Evolutionary conservation across 305 asterid genomes (phyloP).

Genomic region (Solanum aculeatissimum): DNA sequence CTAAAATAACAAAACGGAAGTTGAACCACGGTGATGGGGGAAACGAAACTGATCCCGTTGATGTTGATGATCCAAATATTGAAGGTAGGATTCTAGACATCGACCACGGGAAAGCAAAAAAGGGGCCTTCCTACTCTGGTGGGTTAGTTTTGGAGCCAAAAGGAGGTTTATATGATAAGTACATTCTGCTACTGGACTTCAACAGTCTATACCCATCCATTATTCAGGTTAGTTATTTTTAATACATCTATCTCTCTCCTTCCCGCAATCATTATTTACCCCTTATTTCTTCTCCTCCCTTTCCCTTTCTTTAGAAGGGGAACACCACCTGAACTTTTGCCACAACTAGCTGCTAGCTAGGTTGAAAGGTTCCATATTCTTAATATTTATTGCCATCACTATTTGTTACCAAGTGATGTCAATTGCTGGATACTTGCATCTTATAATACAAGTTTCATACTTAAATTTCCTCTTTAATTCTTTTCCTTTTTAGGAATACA

Average conservation of each 20-base stretch:
- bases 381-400: neutral
- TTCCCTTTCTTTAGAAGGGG: neutral
- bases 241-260: conserved; percentile 5
- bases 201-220: conserved; percentile 99
- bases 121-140: conserved; percentile 90
- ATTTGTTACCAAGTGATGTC: neutral
- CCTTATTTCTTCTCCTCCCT: conserved; percentile 3
- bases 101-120: conserved; percentile 46
- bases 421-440: neutral
- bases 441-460: neutral
- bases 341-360: neutral
- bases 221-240: conserved; percentile 60
- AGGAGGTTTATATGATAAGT: conserved; percentile 93
- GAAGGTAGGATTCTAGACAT: conserved; percentile 42
- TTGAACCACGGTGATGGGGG: conserved; percentile 30
- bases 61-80: conserved; percentile 33
- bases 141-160: conserved; percentile 99
- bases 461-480: neutral
- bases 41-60: conserved; percentile 33
- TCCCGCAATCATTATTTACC: neutral
- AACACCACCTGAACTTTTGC: neutral
- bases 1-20: conserved; percentile 57
- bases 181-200: conserved; percentile 88
- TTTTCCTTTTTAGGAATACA: conserved; percentile 64
- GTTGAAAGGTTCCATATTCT: neutral